Evolutionary conservation across 768 basidiomycete species (phyloP), one percentile per base, ranked within the genome.

Genomic region (Mycena vulgaris): DNA sequence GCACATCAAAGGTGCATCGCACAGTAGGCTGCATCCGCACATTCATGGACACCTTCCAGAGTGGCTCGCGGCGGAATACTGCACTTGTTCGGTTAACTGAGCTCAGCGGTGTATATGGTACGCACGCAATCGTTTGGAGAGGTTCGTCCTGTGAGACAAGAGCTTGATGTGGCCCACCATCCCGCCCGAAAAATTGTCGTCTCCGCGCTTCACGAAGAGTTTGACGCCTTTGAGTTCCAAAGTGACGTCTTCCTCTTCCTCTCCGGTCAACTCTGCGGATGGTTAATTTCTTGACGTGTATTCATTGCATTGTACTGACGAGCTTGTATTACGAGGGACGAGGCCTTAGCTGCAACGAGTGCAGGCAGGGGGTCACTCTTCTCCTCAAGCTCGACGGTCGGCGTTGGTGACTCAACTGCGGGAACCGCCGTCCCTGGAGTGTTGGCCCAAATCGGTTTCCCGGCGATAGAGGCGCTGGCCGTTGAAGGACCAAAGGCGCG

Each of bases 31-130:
- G 82, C 58, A 93, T 75, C 27, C 87, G 86, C 48, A 90, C 81
- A 75, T 91, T 92, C 89, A 92, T 89, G 0, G 91, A 88, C 0
- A 92, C 89, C 74, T 92, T 89, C 84, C 89, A 89, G 31, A 93
- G 78, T 0, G 90, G 92, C 70, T 92, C 92, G 7, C 92, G 89
- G 9, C 91, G 88, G 80, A 93, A 92, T 17, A 92, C 92, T 92
- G 71, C 11, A 49, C 52, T 31, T 31, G 17, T 27, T 28, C 14
- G 25, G 48, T 56, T 27, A 27, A 70, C 56, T 52, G 33, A 28
- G 52, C 40, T 28, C 21, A 13, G 30, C 25, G 69, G 51, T 40
- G 53, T 52, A 45, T 48, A 61, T 57, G 25, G 14, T n/a, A 83
- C 87, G 80, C 71, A 89, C 89, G 77, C 35, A 90, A 63, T 21